These are phyloP conservation scores for Cordyceps javanica DNA, from an alignment of 2,329 filamentous ascomycete species.

Conservation along the genomic window DNA sequence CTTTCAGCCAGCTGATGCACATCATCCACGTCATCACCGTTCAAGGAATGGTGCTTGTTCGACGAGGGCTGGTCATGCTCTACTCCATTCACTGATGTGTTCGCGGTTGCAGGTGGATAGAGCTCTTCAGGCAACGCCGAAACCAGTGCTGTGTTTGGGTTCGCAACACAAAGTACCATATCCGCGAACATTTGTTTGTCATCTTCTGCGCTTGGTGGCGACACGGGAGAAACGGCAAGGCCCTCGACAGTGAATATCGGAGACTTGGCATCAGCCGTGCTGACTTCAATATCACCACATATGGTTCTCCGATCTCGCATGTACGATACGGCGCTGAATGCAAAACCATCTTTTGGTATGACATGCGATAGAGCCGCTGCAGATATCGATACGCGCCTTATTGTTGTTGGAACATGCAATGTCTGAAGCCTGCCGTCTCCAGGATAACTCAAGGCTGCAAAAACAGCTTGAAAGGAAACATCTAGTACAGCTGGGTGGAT, in stretches of 20 bases:
- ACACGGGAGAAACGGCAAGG: background rate
- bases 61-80: background rate
- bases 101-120: background rate
- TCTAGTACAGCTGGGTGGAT: slow-evolving; percentile 31
- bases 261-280: background rate
- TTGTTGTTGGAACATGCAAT: slow-evolving; percentile 24
- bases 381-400: slow-evolving; percentile 15
- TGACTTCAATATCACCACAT: background rate
- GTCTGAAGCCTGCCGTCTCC: slow-evolving; percentile 26
- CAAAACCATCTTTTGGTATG: background rate
- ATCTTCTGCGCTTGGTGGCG: background rate
- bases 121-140: background rate
- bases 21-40: no score
- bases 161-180: background rate
- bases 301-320: background rate
- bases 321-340: background rate
- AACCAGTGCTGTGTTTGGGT: background rate
- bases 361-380: background rate
- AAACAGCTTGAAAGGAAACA: slow-evolving; percentile 27
- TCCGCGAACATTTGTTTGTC: slow-evolving; percentile 7
- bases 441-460: slow-evolving; percentile 27
- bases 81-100: no score
- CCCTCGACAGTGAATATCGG: background rate
- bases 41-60: background rate
- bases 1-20: no score